phyloP scores from a whole-genome alignment of 169 alveolate species.

The Cryptosporidium canis region DNA sequence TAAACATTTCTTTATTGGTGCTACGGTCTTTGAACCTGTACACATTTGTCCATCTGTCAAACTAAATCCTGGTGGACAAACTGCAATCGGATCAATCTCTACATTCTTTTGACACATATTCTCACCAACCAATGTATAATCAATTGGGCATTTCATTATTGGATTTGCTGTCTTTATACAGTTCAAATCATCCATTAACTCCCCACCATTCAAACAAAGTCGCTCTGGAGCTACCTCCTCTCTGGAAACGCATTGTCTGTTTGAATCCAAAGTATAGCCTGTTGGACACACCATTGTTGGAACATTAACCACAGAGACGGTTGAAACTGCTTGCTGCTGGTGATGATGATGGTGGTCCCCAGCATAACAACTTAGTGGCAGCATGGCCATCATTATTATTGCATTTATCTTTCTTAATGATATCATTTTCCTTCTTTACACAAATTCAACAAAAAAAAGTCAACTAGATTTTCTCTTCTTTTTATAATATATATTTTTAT shows the following conservation, averaged over 20 bases:
- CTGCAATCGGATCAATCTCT: slow-evolving; percentile 39
- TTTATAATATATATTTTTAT: not conserved
- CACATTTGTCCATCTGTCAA: slow-evolving; percentile 67
- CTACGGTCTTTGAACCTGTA: slow-evolving; percentile 48
- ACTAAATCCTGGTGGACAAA: slow-evolving; percentile 49
- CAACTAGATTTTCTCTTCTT: not conserved
- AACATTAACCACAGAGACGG: slow-evolving; percentile 48
- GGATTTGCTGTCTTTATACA: slow-evolving; percentile 56
- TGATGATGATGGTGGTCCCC: slow-evolving; percentile 49
- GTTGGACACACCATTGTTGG: slow-evolving; percentile 53
- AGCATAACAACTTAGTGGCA: slow-evolving; percentile 52
- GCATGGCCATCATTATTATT: not conserved
- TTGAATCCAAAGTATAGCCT: slow-evolving; percentile 37
- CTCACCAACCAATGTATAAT: slow-evolving; percentile 55
- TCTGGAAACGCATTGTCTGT: slow-evolving; percentile 25
- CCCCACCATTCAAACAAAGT: slow-evolving; percentile 49
- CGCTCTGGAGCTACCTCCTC: slow-evolving; percentile 43
- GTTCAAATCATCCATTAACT: slow-evolving; percentile 7
- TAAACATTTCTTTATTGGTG: slow-evolving; percentile 52
- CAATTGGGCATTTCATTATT: slow-evolving; percentile 46
- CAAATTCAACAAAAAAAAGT: not conserved
- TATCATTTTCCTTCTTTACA: not conserved
- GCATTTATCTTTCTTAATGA: not conserved
- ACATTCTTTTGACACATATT: slow-evolving; percentile 55
- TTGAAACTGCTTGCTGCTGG: slow-evolving; percentile 6